A percentile compares a stretch with the other conserved stretches of the same genome.
phyloP scores from a whole-genome alignment of 768 basidiomycete genomes.

The Hygrocybe punicea region DNA sequence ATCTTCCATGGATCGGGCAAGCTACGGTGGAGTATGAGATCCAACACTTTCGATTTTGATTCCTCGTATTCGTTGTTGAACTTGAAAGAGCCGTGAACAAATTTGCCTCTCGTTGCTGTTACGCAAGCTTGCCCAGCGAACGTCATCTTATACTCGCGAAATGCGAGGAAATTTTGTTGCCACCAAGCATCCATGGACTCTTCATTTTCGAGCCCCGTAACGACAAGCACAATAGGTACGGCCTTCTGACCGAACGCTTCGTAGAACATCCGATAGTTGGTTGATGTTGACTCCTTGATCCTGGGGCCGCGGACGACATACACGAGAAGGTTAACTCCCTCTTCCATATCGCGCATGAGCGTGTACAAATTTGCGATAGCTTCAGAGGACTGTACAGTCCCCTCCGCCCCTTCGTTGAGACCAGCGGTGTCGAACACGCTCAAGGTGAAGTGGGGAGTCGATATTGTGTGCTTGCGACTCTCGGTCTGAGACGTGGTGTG shows the following conservation, averaged over 20 bases:
- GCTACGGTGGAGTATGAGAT: background rate
- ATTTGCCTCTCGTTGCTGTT: constrained; percentile 32
- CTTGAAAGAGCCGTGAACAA: too few species aligned
- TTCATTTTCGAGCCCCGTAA: constrained; percentile 30
- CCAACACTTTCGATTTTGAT: background rate
- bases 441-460: too few species aligned
- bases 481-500: too few species aligned
- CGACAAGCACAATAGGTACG: constrained; percentile 28
- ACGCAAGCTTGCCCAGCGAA: constrained; percentile 39
- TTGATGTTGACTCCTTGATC: background rate
- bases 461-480: too few species aligned
- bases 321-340: background rate
- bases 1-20: background rate
- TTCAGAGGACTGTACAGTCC: background rate
- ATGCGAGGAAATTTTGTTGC: constrained; percentile 25
- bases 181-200: constrained; percentile 35
- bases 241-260: constrained; percentile 30
- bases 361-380: background rate
- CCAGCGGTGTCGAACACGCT: background rate
- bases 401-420: background rate
- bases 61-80: background rate
- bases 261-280: constrained; percentile 18
- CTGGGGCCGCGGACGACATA: background rate
- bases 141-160: constrained; percentile 29
- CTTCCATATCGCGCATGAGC: background rate